Evolutionary conservation across 2,329 filamentous ascomycete genomes (phyloP).

Genomic region (Leptoxyphium fumago): DNA sequence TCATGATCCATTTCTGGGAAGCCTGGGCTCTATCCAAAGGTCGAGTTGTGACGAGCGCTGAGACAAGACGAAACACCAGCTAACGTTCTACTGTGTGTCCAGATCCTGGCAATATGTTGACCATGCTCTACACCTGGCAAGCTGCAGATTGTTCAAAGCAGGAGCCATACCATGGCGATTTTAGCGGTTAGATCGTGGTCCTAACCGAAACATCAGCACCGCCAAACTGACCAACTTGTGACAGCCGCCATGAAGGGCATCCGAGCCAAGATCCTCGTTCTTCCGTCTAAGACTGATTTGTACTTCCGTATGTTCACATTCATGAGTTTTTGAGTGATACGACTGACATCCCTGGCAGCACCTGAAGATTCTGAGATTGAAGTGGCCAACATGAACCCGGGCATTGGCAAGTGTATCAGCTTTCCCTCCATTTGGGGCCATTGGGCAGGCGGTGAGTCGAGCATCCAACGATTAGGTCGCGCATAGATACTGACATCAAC

Average conservation of each 20-base stretch:
- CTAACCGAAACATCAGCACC: no score
- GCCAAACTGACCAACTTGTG: not conserved
- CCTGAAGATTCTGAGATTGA: conserved; percentile 67
- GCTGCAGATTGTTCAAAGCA: conserved; percentile 51
- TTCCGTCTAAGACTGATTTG: conserved; percentile 56
- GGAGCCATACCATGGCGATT: conserved; percentile 49
- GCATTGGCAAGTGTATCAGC: conserved; percentile 39
- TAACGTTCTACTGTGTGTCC: not conserved
- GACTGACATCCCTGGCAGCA: conserved; percentile 20
- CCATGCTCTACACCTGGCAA: conserved; percentile 65
- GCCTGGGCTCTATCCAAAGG: conserved; percentile 55
- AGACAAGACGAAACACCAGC: not conserved
- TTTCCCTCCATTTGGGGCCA: conserved; percentile 50
- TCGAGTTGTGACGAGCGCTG: conserved; percentile 8
- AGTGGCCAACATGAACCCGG: conserved; percentile 46
- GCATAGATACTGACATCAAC: conserved; percentile 5
- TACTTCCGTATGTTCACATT: conserved; percentile 46
- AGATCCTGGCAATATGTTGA: conserved; percentile 55
- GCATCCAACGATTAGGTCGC: conserved; percentile 1
- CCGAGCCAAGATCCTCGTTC: conserved; percentile 52
- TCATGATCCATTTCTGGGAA: conserved; percentile 65
- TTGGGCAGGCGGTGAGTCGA: conserved; percentile 34
- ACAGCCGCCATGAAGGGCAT: conserved; percentile 44
- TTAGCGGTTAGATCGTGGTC: conserved; percentile 18
- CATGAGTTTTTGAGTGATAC: not conserved